Conservation (phyloP, 352 stramenopile species). For the Pythium rishiriense region DNA sequence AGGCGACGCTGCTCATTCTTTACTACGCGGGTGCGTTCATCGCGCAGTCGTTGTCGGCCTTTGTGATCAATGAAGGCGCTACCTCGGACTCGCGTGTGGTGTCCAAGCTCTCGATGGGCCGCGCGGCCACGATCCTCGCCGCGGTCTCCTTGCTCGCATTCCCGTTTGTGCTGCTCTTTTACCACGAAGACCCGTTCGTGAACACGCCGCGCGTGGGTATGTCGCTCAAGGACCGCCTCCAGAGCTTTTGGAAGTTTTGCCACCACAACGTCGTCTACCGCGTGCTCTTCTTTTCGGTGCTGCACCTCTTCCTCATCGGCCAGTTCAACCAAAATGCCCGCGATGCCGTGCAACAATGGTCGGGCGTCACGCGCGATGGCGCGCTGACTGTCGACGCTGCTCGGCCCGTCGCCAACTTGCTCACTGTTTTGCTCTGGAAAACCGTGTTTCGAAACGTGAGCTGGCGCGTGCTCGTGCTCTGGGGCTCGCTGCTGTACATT, state of each 20-base stretch:
- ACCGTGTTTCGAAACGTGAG: constrained; percentile 11
- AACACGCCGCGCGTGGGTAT: constrained; percentile 9
- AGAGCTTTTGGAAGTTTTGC: constrained; percentile 28
- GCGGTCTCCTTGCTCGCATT: constrained; percentile 10
- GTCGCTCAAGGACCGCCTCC: constrained; percentile 2
- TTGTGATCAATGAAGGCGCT: constrained; percentile 11
- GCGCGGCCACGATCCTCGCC: constrained; percentile 12
- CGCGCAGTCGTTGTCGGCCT: constrained; percentile 9
- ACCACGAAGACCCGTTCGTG: constrained; percentile 17
- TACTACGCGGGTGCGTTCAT: constrained; percentile 20
- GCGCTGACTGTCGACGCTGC: constrained; percentile 9
- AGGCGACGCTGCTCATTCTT: constrained; percentile 21
- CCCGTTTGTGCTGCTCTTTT: constrained; percentile 21
- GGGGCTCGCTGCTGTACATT: constrained; percentile 17
- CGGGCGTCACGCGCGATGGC: constrained; percentile 6
- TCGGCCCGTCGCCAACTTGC: background rate
- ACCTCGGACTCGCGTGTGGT: constrained; percentile 10
- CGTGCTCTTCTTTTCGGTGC: constrained; percentile 22
- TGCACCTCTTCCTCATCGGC: constrained; percentile 25
- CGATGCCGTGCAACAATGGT: constrained; percentile 24
- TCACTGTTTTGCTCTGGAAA: constrained; percentile 20
- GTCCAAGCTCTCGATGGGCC: constrained; percentile 18
- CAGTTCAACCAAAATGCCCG: constrained; percentile 27
- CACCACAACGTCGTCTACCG: constrained; percentile 28
- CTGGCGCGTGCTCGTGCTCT: constrained; percentile 16